Evolutionary conservation across 129 eudicot genomes (phyloP).

Genomic region (Flaveria ramosissima): DNA sequence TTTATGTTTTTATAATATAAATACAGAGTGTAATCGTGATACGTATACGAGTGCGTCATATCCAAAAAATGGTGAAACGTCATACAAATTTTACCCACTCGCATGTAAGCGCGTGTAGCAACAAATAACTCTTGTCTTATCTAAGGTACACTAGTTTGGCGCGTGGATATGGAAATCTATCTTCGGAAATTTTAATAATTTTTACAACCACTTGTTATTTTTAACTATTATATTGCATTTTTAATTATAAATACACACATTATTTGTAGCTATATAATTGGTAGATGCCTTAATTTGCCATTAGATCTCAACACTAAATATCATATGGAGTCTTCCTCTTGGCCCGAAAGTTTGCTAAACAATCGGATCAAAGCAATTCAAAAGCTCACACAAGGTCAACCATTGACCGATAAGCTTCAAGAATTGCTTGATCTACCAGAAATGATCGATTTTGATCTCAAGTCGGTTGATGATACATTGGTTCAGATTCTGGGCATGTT

Average conservation of each 20-base stretch:
- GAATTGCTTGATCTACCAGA: slow-evolving; percentile 19
- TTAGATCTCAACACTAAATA: background rate
- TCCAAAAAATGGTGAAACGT: background rate
- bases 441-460: background rate
- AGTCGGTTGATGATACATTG: slow-evolving; percentile 7
- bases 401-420: slow-evolving; percentile 34
- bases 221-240: background rate
- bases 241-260: background rate
- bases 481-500: slow-evolving; percentile 32
- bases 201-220: background rate
- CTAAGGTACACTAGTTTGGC: background rate
- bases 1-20: no score
- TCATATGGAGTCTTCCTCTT: background rate
- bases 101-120: background rate
- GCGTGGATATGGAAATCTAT: background rate
- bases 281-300: background rate
- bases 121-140: background rate
- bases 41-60: background rate
- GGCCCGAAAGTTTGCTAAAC: slow-evolving; percentile 28
- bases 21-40: no score
- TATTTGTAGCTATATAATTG: background rate
- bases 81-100: background rate
- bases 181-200: background rate
- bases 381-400: slow-evolving; percentile 40
- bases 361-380: slow-evolving; percentile 31